Percentiles rank a stretch among this genome's conserved stretches.
Evolutionary conservation across 1,139 yeast genomes (phyloP).

Genomic region (Yamadazyma triangularis): DNA sequence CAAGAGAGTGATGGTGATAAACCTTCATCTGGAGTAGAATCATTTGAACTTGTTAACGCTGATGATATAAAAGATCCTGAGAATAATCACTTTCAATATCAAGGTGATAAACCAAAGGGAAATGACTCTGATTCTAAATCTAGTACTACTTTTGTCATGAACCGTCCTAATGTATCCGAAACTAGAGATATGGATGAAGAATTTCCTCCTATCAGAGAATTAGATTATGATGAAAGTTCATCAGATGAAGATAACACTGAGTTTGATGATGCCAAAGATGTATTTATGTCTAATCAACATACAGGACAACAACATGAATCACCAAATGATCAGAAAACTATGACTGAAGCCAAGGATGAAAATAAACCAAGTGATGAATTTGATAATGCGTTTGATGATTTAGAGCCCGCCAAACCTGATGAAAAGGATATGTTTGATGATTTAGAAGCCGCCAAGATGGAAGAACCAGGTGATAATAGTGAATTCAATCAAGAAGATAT

Average conservation of each 20-base stretch:
- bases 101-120: not conserved
- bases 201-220: constrained; percentile 69
- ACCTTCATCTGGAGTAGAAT: constrained; percentile 45
- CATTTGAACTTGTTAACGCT: constrained; percentile 50
- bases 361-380: constrained; percentile 19
- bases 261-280: constrained; percentile 15
- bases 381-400: constrained; percentile 35
- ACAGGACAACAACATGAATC: too few species aligned
- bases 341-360: constrained; percentile 1
- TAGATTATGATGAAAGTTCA: constrained; percentile 55
- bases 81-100: constrained; percentile 1
- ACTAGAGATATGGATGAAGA: constrained; percentile 32
- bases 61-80: constrained; percentile 30
- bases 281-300: constrained; percentile 2
- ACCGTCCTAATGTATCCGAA: constrained; percentile 1
- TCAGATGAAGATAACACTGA: constrained; percentile 25
- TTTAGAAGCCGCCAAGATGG: constrained; percentile 42
- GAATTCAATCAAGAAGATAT: constrained; percentile 11
- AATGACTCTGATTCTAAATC: not conserved
- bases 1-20: constrained; percentile 33
- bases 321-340: not conserved
- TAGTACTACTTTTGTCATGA: constrained; percentile 9
- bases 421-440: constrained; percentile 33
- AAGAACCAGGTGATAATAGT: constrained; percentile 23
- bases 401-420: constrained; percentile 36